phyloP scores from a whole-genome alignment of 2,329 filamentous ascomycete genomes.

The Ophiostoma ulmi region DNA sequence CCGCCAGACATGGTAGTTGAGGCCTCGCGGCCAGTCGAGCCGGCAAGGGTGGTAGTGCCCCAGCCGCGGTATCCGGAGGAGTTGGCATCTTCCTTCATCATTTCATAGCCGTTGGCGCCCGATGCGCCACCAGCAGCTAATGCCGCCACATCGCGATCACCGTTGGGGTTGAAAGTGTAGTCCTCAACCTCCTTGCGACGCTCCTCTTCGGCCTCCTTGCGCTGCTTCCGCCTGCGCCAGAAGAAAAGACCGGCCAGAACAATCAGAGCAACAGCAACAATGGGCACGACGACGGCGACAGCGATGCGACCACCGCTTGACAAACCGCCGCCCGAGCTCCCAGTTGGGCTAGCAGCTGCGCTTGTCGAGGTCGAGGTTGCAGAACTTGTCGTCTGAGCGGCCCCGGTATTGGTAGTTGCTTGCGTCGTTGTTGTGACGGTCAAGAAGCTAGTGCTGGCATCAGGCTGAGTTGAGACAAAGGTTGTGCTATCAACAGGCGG shows the following conservation, averaged over 20 bases:
- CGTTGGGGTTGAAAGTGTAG: slow-evolving; percentile 96
- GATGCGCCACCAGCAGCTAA: slow-evolving; percentile 37
- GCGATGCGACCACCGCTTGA: slow-evolving; percentile 69
- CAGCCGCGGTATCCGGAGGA: slow-evolving; percentile 85
- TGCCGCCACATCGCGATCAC: slow-evolving; percentile 70
- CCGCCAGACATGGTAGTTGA: slow-evolving; percentile 86
- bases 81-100: slow-evolving; percentile 69
- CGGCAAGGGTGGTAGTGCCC: slow-evolving; percentile 69
- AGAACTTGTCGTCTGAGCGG: slow-evolving; percentile 13
- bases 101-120: slow-evolving; percentile 51
- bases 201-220: slow-evolving; percentile 78
- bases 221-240: slow-evolving; percentile 80
- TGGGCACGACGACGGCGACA: slow-evolving; percentile 88
- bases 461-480: slow-evolving; percentile 34
- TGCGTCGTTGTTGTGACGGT: slow-evolving; percentile 27
- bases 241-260: slow-evolving; percentile 72
- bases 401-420: slow-evolving; percentile 29
- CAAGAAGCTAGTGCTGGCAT: slow-evolving; percentile 25
- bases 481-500: slow-evolving; percentile 24
- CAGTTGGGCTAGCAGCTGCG: slow-evolving; percentile 31
- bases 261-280: slow-evolving; percentile 78
- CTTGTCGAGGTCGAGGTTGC: slow-evolving; percentile 30
- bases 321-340: slow-evolving; percentile 39
- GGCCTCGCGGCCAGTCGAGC: slow-evolving; percentile 70
- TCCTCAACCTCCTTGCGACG: slow-evolving; percentile 95